Evolutionary conservation across 768 basidiomycete genomes (phyloP), one percentile per base, ranked within the genome.

Genomic region (Pisolithus microcarpus): DNA sequence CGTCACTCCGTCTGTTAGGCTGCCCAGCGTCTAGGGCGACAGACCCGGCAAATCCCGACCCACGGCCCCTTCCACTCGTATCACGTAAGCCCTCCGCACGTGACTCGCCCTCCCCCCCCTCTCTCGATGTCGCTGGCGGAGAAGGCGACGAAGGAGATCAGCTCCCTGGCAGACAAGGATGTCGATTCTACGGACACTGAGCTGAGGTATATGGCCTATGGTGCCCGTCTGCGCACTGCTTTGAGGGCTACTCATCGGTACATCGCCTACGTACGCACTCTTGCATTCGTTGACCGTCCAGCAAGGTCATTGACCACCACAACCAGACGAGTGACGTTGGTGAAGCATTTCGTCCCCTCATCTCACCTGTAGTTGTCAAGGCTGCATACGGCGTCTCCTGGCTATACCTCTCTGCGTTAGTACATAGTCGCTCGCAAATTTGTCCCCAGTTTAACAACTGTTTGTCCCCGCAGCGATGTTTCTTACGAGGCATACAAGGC

Each of bases 321-420:
- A 55, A 58, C 54, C 60, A 87, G 84, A 87, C 85, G 39, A 87
- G 85, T 68, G 87, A 89, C 60, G 71, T 90, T 23, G 89, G 89
- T 43, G 89, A 91, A 67, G 84, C 87, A 1, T 90, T 91, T 64
- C 74, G 89, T 9, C 87, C 88, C 2, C 78, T 91, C 34, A 84
- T 89, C 3, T 78, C 79, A 36, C 84, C 89, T 1, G 75, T 75
- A 64, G 53, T 85, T 15, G 87, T 92, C 11, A 79, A 78, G 3
- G 84, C 85, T 34, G 85, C 85, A 9, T 92, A 92, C 61, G 88
- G 85, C 13, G 68, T 91, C 48, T 87, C 85, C 0, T 90, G 88
- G 87, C 59, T 85, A 44, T 92, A 92, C 67, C 77, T 91, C 39
- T 73, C 75, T 15, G 86, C 84, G 75, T 75, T 57, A 58, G 70